phyloP scores from a whole-genome alignment of 164 flowering plant species.

The Annona cherimola region DNA sequence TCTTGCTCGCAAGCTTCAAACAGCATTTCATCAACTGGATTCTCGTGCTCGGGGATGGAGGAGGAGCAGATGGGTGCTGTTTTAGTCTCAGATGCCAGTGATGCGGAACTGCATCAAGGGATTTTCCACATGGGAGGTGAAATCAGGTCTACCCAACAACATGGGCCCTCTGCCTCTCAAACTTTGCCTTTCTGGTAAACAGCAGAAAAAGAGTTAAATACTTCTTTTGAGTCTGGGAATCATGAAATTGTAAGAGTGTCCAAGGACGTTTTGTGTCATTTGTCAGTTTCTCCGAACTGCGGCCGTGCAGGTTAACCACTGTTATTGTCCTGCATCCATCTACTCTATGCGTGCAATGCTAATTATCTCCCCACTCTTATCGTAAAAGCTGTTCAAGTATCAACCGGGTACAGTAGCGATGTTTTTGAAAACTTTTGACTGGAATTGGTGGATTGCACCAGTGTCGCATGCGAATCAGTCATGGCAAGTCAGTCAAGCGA shows the following conservation, averaged over 20 bases:
- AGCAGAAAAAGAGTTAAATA: background rate
- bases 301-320: background rate
- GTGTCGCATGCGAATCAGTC: no score
- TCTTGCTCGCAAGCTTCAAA: conserved; percentile 14
- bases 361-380: no score
- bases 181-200: conserved; percentile 32
- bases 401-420: no score
- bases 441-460: no score
- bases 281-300: background rate
- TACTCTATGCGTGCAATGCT: background rate
- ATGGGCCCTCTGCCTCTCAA: conserved; percentile 34
- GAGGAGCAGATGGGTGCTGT: conserved; percentile 23
- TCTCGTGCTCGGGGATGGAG: conserved; percentile 20
- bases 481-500: no score
- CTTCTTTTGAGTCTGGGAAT: background rate
- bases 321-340: background rate
- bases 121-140: conserved; percentile 32
- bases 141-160: conserved; percentile 20
- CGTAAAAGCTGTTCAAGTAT: no score
- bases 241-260: background rate
- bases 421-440: no score
- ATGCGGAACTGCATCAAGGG: conserved; percentile 28
- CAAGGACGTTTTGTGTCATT: background rate
- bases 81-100: conserved; percentile 15
- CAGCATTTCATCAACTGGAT: conserved; percentile 7